Evolutionary conservation across 768 basidiomycete genomes (phyloP).

Genomic region (Pulveroboletus sp.): DNA sequence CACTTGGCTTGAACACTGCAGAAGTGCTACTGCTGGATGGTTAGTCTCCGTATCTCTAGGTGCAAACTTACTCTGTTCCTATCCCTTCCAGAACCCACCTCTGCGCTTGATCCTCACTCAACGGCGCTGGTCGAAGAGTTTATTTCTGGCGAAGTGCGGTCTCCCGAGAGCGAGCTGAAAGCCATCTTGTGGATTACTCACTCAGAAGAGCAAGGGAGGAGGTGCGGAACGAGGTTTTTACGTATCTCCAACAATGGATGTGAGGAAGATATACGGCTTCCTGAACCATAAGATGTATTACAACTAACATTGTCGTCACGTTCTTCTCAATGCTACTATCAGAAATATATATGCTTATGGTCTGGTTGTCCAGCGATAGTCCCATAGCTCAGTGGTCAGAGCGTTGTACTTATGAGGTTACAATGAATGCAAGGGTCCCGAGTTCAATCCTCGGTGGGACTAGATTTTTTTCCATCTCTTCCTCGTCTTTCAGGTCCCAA

Average conservation of each 20-base stretch:
- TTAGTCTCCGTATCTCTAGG: constrained; percentile 29
- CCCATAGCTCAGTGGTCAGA: constrained; percentile 62
- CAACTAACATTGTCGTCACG: neutral
- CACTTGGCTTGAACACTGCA: constrained; percentile 66
- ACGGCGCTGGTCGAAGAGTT: constrained; percentile 62
- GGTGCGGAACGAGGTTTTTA: constrained; percentile 69
- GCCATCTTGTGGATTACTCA: constrained; percentile 88
- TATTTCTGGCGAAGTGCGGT: constrained; percentile 48
- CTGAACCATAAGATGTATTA: constrained; percentile 21
- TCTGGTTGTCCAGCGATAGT: constrained; percentile 15
- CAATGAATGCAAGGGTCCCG: constrained; percentile 55
- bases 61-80: neutral
- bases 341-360: neutral
- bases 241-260: constrained; percentile 42
- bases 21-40: constrained; percentile 81
- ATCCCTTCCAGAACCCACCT: constrained; percentile 69
- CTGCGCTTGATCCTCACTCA: constrained; percentile 72
- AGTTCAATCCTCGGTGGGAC: constrained; percentile 61
- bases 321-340: neutral
- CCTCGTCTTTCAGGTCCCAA: too few relatives aligned
- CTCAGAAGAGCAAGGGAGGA: constrained; percentile 70
- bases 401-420: constrained; percentile 60
- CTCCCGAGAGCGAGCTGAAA: constrained; percentile 48
- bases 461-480: constrained; percentile 32
- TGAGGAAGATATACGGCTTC: constrained; percentile 33